Evolutionary conservation across 345 rosid genomes (phyloP), one percentile per base, ranked within the genome.

Genomic region (Eucalyptus curtisii): DNA sequence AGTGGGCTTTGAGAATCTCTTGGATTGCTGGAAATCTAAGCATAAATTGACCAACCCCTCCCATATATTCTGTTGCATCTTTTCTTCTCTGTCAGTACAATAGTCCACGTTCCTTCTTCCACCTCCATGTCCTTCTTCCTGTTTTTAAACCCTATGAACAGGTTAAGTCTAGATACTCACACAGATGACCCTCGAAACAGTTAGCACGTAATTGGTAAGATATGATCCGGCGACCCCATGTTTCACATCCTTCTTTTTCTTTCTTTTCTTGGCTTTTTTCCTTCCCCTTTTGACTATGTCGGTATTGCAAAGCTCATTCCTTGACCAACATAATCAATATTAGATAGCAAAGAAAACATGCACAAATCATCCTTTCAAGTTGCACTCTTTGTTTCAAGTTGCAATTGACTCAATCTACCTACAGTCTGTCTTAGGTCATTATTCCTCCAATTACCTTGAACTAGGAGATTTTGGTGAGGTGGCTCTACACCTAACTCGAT

Each of bases 1-100:
- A 66, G 90, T 86, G 88, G 90, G 66, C 81, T 50, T 49, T 16
- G 90, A 68, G 88, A 89, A 89, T 89, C 90, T 68, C 40, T 22
- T 42, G 10, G 86, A 64, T 85, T 89, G 71, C 49, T 86, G 66
- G 53, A 61, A 89, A 89, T 86, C 86, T 88, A 57, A 42, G 64
- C 50, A 89, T 50, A 89, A 49, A 86, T 89, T 86, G 86, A 89
- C 90, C 90, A 86, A 68, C 27, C 30, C 30, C n/a, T 33, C 53
- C 81, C 86, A 49, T 79, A 57, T 31, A 25, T 71, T 68, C 33
- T 68, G 20, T 88, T 57, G 89, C 79, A 82, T 88, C 86, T 81
- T 30, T 82, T 10, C 25, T 14, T 49, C n/a, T 79, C 40, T 31
- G 49, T 87, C n/a, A 47, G 59, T 87, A 37, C 47, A 10, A 76